Evolutionary conservation across 305 asterid species (phyloP), one percentile per base, ranked within the genome.

Genomic region (Fraxinus nigra): DNA sequence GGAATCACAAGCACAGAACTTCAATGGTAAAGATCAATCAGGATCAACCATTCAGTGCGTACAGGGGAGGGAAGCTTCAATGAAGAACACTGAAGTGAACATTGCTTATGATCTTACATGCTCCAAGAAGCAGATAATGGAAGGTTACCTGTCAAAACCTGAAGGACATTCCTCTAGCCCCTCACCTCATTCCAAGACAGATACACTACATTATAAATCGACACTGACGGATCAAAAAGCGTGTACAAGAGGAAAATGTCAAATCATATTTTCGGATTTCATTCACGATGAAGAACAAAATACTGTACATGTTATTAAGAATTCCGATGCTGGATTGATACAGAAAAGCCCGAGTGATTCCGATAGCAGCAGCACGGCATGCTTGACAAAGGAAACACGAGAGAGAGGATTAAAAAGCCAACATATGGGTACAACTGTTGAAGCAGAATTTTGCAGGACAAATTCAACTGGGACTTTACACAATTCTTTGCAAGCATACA

Each of bases 211-310:
- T 79, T 67, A 85, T 48, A 82, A 81, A 32, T 75, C 59, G 76
- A 69, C 51, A 81, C 79, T 43, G 20, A 51, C 30, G 69, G 85
- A 79, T 82, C 87, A 81, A 80, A 84, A 63, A 78, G 87, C 75
- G 67, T n/a, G 84, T 81, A 85, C 90, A 63, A 90, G 88, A 87
- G 94, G 93, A 73, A 94, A 89, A 88, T 91, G 96, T 82, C 94
- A 89, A 77, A 86, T 94, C 83, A 82, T 93, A 76, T 93, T 92
- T 90, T 91, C 97, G 1, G 89, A 92, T 77, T 90, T 79, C 70
- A 91, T 97, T 72, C 97, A 87, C 26, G 97, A 92, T 75, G 89
- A 91, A 90, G 95, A 89, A 87, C 90, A 77, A 54, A 87, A 85
- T 83, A 77, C 33, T 61, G 81, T 37, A 80, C 90, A 84, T 77